Conservation (phyloP, 108 stramenopile genomes). For the Stephanodiscus triporus region DNA sequence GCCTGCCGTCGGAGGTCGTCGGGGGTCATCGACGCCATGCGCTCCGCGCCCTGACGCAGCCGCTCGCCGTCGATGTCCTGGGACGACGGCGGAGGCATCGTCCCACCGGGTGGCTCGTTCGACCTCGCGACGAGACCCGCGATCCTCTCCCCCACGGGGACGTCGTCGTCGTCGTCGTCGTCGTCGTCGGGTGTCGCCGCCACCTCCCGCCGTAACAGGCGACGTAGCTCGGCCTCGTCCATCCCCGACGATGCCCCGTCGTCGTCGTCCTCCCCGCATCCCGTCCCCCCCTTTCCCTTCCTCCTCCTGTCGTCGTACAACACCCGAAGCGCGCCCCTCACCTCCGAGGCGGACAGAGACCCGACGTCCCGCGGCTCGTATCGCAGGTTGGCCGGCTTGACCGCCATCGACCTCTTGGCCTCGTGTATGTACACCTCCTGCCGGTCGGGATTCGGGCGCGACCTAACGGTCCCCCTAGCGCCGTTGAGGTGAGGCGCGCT, state of each 20-base stretch:
- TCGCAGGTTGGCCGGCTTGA: slow-evolving; percentile 60
- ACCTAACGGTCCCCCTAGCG: slow-evolving; percentile 67
- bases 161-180: neutral
- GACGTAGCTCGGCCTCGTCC: slow-evolving; percentile 58
- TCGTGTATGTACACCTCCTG: slow-evolving; percentile 65
- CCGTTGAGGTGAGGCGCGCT: slow-evolving; percentile 67
- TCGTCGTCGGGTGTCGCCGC: neutral
- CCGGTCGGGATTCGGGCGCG: slow-evolving; percentile 48
- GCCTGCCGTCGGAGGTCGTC: slow-evolving; percentile 75
- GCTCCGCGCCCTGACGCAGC: slow-evolving; percentile 50
- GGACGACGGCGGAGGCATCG: neutral
- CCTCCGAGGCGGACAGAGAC: slow-evolving; percentile 60
- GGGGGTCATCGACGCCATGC: slow-evolving; percentile 71
- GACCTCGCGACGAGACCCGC: slow-evolving; percentile 46
- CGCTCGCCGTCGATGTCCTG: neutral
- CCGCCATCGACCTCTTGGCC: slow-evolving; percentile 48
- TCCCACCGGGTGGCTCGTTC: slow-evolving; percentile 26
- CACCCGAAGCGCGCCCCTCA: slow-evolving; percentile 57
- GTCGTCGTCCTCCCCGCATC: neutral
- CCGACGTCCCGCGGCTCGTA: slow-evolving; percentile 58
- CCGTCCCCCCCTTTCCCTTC: slow-evolving; percentile 13
- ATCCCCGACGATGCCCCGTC: slow-evolving; percentile 50
- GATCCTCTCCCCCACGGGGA: slow-evolving; percentile 42
- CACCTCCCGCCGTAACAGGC: slow-evolving; percentile 17
- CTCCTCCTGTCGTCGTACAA: slow-evolving; percentile 9